These are phyloP conservation scores for Sisymbrium irio DNA, from an alignment of 345 rosid genomes.

Conservation along the genomic window DNA sequence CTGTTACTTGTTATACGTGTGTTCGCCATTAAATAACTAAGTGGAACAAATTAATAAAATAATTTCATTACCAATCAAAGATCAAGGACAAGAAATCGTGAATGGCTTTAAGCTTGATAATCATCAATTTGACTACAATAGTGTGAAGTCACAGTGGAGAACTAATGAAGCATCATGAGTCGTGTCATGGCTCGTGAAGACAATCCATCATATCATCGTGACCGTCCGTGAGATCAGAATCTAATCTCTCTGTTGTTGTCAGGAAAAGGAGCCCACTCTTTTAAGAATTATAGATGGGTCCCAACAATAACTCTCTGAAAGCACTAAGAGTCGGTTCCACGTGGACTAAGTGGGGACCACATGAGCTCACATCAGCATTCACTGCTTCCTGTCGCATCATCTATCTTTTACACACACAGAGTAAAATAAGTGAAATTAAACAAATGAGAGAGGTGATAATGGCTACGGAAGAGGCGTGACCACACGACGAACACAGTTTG, in stretches of 20 bases:
- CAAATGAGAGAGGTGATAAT: slow-evolving; percentile 28
- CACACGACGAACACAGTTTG: slow-evolving; percentile 14
- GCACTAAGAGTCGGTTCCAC: slow-evolving; percentile 16
- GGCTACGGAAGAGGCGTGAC: slow-evolving; percentile 12
- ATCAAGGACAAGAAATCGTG: slow-evolving; percentile 1
- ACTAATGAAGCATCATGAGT: slow-evolving; percentile 35
- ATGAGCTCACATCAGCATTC: slow-evolving; percentile 27
- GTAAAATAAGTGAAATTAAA: not conserved
- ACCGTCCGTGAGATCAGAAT: slow-evolving; percentile 37
- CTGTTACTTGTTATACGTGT: not conserved
- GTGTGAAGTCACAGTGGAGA: slow-evolving; percentile 4
- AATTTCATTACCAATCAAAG: not conserved
- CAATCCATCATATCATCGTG: slow-evolving; percentile 35
- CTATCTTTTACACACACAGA: slow-evolving; percentile 24
- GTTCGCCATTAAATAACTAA: slow-evolving; percentile 7
- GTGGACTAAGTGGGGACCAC: slow-evolving; percentile 18
- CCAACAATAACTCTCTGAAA: slow-evolving; percentile 14
- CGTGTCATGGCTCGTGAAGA: slow-evolving; percentile 36
- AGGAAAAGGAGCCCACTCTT: slow-evolving; percentile 15
- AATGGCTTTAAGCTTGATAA: slow-evolving; percentile 6
- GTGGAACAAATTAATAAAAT: not conserved
- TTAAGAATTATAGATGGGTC: slow-evolving; percentile 26
- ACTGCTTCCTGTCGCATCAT: slow-evolving; percentile 33
- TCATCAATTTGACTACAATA: slow-evolving; percentile 17
- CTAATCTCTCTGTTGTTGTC: slow-evolving; percentile 29